Base-by-base conservation (phyloP, 495 filamentous ascomycete species). In the Talaromyces trachyspermus region DNA sequence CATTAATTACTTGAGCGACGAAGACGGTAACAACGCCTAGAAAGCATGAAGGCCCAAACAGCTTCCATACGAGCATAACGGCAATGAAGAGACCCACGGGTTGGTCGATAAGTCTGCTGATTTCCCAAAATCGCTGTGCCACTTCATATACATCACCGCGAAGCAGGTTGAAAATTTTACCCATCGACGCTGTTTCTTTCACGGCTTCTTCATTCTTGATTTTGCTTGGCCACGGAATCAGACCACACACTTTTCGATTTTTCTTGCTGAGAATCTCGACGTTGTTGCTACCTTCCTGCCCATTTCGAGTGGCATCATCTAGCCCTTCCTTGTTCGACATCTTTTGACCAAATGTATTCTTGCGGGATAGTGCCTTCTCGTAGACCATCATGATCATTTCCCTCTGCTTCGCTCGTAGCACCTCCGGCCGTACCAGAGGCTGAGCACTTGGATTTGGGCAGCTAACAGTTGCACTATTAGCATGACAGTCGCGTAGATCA, bases 351-450 rank as follows among this genome's bases (percentile, higher is more conserved):
- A 85, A 74, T 0, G 86, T 76, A 20, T 72, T 72, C 62, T 91
- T 90, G 25, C 88, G 68, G 4, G 79, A 76, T 7, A 92, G 62
- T 0, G 85, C 87, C 64, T 94, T 94, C 57, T 89, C 86, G 48
- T 89, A 89, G 20, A 92, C 70, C 78, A 88, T 89, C 46, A 86
- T 91, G 41, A 94, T 83, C 80, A 91, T 81, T 58, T 90, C 87
- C 88, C 88, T 35, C 88, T 69, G 4, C 84, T 85, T 41, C 87
- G 70, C 55, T 94, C 88, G 53, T 91, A 94, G 48, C 74, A 74
- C 43, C 87, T 75, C 40, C 88, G 74, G 43, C 77, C 75, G 54
- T 80, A 89, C 86, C 88, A 91, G 0, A 89, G 62, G 39, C 60
- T 77, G 49, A 91, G 76, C 0, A 89, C 80, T 8, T 73, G 75